Base-by-base conservation (phyloP, 2,329 filamentous ascomycete species). In the Neofusicoccum umdonicola region DNA sequence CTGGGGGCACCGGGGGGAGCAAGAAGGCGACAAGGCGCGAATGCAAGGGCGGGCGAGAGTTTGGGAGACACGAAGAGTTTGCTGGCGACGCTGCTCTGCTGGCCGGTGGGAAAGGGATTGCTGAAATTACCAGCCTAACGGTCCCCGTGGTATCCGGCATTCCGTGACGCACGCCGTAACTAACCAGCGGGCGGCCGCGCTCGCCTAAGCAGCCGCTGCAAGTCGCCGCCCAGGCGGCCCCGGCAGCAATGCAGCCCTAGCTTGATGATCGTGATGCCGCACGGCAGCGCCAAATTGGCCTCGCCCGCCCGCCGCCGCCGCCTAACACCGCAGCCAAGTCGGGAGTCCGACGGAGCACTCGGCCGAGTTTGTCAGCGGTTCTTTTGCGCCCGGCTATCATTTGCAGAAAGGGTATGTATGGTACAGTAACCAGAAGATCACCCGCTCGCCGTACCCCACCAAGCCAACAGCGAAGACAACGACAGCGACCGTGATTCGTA, bases 311-410 rank as follows among this genome's bases (percentile, higher is more conserved):
- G 22, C 7, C 17, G 35, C 54, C 54, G 54, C 50, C 17, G 50
- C 15, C 37, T 1, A 2, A 11, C 35, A 19, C 34, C 35, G 15
- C 6, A 15, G 34, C 31, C 22, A 22, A 22, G 22, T 22, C 22
- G 22, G 22, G 22, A 22, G 22, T 22, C 22, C 22, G 7, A n/a
- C 15, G 8, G 6, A 11, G 19, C 50, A 15, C 6, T 42, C 52
- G 52, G 52, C 52, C 52, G 37, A 56, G 52, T 31, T 57, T 27
- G 54, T 45, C n/a, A 58, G 54, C 54, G 44, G 54, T 58, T 58
- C 39, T 44, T 58, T 15, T 11, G 54, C 39, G 3, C 39, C 15
- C 39, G 54, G 41, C 54, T 58, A 58, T 58, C 54, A 58, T 58
- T 50, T 44, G 52, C 52, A 37, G 12, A 42, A 27, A n/a, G 52